These are phyloP conservation scores for Baeospora myosura DNA, from an alignment of 1,284 basidiomycete genomes.

Conservation along the genomic window DNA sequence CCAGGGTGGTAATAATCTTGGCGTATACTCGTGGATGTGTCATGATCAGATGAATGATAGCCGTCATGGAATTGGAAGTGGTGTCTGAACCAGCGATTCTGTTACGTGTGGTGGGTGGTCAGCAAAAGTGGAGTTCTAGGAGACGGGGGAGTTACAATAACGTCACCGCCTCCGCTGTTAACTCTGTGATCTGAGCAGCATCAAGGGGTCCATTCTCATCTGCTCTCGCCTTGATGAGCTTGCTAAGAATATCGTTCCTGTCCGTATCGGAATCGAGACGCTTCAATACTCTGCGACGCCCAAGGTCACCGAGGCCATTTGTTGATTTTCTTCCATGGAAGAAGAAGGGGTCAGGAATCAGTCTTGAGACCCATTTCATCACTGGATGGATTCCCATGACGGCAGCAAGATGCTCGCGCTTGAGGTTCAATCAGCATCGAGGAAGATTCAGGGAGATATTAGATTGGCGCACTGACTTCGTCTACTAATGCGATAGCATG, in stretches of 20 bases:
- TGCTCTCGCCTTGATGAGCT: conserved; percentile 18
- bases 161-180: conserved; percentile 25
- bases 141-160: conserved; percentile 20
- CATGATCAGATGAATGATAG: conserved; percentile 19
- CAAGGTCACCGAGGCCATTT: conserved; percentile 12
- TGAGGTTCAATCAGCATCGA: conserved; percentile 6
- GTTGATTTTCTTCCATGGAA: conserved; percentile 12
- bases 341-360: conserved; percentile 18
- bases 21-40: conserved; percentile 18
- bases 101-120: neutral
- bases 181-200: conserved; percentile 17
- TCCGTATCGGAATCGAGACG: conserved; percentile 8
- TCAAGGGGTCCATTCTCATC: conserved; percentile 11
- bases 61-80: conserved; percentile 23
- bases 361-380: conserved; percentile 12
- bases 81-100: conserved; percentile 31
- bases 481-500: conserved; percentile 22
- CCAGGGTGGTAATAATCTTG: conserved; percentile 18
- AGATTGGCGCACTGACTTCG: conserved; percentile 15
- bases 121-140: conserved; percentile 7
- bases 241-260: conserved; percentile 22
- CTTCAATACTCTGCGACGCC: conserved; percentile 9
- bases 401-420: conserved; percentile 21
- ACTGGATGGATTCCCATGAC: conserved; percentile 17
- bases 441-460: neutral